Evolutionary conservation across 139 green algal genomes (phyloP), one percentile per base, ranked within the genome.

Genomic region (Chlorella vulgaris): DNA sequence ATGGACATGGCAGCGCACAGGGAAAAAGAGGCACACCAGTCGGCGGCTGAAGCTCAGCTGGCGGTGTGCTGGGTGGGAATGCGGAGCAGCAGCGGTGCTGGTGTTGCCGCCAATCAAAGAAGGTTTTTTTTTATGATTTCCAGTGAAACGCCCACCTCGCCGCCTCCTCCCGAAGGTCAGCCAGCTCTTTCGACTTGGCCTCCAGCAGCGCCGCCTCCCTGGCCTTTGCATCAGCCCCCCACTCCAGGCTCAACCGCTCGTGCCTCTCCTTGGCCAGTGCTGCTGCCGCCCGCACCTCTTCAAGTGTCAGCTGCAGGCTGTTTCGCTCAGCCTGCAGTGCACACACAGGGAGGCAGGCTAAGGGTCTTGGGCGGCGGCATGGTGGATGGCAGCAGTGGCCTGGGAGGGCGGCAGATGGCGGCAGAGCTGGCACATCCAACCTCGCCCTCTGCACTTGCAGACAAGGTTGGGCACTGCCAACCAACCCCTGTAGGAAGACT

Each of bases 221-320:
- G 19, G 87, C 86, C 73, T 90, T 91, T 26, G 78, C 69, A 4
- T 90, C 74, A 15, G 91, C 91, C 79, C 83, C 69, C 24, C 88
- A 69, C 79, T 96, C 89, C 62, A 94, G 39, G 38, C 90, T 29
- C 28, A 91, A 85, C 79, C 86, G 83, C 63, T 89, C 82, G 71
- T 94, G 88, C 82, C 80, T n/a, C 76, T 94, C 91, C 35, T 82
- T 73, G 24, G 89, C 62, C 13, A 81, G 80, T 4, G 86, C 74
- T 63, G 92, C 84, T 75, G 92, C 87, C 40, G 85, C 68, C 39
- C 85, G 61, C 18, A 67, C 83, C 39, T 84, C 71, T 4, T 38
- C 39, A 66, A 93, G 82, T 38, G 42, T 50, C 7, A n/a, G 26
- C 58, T 87, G 71, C 58, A 81, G 66, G 63, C 62, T 82, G 55